Base-by-base conservation (phyloP, 371 early-diverging fungal species). In the Mucor plumbeus region DNA sequence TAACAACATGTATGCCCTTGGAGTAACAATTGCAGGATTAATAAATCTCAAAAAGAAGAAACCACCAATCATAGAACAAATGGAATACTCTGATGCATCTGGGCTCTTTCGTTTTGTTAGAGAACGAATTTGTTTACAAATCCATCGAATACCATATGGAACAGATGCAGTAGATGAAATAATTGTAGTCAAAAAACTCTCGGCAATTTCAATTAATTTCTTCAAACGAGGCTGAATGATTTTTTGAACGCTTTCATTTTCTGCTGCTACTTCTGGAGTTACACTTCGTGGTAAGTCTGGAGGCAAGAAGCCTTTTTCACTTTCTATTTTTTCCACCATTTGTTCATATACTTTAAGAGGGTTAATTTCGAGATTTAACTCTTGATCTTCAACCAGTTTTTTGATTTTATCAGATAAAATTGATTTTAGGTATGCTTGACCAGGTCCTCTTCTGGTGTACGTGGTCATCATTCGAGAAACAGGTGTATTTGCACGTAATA, bases 391-490 rank as follows among this genome's bases (percentile, higher is more conserved):
- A 38, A 94, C 89, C 19, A 97, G 68, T 48, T 78, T 79, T 62
- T 90, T 89, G 65, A 97, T 93, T 59, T 90, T 87, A 61, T 92
- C 90, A 0, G 95, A 89, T 21, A 97, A 80, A 15, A 95, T 91
- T 13, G 86, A 87, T 77, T 96, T 97, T 43, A 97, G 80, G 68
- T 97, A 97, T 17, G 93, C 87, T 80, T 96, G 96, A 38, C 97
- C 97, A 21, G 95, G 95, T 1, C 96, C 95, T 56, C 98, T 90
- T 54, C 96, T 81, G 0, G 97, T 96, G 72, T 97, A 97, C 0
- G 97, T 95, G 39, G 95, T 97, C 95, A 97, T 95, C 95, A 97
- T 95, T 19, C 97, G 90, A 9, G 96, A 96, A 6, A 96, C 95
- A 4, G 98, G 96, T 14, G 96, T 96, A 80, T 97, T 97, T 58